These are phyloP conservation scores for Carex myosuroides DNA, from an alignment of 176 grass and related monocot species.

Conservation along the genomic window DNA sequence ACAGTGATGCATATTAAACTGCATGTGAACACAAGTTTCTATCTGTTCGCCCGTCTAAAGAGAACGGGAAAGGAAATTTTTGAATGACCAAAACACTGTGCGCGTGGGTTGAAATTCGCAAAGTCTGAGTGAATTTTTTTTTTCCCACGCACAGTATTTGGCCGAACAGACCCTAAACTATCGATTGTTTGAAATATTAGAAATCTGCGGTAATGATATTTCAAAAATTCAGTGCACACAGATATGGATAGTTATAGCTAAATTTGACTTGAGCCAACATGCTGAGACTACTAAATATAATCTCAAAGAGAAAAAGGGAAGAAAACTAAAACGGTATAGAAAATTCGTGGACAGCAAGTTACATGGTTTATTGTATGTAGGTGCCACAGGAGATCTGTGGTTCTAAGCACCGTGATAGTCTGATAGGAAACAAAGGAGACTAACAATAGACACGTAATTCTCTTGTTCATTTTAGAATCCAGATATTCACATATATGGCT, in stretches of 20 bases:
- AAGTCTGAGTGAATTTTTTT: no score
- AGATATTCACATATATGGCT: not conserved
- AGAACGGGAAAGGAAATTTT: no score
- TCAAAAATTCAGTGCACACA: not conserved
- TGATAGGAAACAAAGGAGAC: not conserved
- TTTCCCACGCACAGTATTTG: no score
- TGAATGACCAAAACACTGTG: no score
- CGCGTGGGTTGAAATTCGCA: no score
- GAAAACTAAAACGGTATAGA: no score
- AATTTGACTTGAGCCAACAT: not conserved
- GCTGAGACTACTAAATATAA: not conserved
- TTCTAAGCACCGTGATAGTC: not conserved
- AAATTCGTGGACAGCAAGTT: no score
- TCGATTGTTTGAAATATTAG: not conserved
- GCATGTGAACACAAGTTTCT: not conserved
- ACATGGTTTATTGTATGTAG: not conserved
- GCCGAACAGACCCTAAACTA: not conserved
- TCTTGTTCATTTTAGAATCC: not conserved
- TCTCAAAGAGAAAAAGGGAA: no score
- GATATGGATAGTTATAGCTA: not conserved
- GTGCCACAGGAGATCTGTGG: slow-evolving; percentile 12
- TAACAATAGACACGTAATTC: not conserved
- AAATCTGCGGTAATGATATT: not conserved
- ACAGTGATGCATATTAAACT: not conserved
- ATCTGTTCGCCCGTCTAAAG: not conserved